These are phyloP conservation scores for Dothideomycetes sp. DNA, from an alignment of 2,329 filamentous ascomycete genomes.

Conservation along the genomic window DNA sequence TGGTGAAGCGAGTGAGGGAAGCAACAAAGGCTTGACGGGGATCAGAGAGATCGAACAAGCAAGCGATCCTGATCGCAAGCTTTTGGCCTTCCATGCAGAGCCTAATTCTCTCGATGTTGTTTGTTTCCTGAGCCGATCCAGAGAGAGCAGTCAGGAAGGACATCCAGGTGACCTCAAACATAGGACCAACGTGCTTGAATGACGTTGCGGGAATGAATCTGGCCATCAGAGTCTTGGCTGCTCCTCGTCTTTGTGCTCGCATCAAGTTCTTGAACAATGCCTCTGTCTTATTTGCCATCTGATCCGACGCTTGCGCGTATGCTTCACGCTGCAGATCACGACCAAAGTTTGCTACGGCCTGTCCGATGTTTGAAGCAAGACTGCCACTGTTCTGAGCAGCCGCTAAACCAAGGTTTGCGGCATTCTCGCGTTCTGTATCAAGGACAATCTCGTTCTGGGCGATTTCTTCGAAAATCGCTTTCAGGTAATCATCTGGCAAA, in stretches of 20 bases:
- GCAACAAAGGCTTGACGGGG: constrained; percentile 91
- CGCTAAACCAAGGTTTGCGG: constrained; percentile 67
- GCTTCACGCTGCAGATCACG: constrained; percentile 87
- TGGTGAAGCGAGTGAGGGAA: constrained; percentile 85
- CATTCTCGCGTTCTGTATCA: constrained; percentile 81
- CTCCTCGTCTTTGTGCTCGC: constrained; percentile 75
- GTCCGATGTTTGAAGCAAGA: constrained; percentile 73
- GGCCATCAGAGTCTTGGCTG: constrained; percentile 52
- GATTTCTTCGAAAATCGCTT: constrained; percentile 88
- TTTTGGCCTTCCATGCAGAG: constrained; percentile 93
- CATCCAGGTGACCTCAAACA: constrained; percentile 99
- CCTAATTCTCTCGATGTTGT: constrained; percentile 85
- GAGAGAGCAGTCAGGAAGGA: constrained; percentile 93
- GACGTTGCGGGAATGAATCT: constrained; percentile 88
- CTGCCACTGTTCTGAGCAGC: constrained; percentile 53
- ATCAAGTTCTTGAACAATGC: constrained; percentile 92
- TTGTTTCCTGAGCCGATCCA: constrained; percentile 83
- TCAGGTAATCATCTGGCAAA: constrained; percentile 84
- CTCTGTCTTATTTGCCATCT: constrained; percentile 72
- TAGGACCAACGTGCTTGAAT: constrained; percentile 88
- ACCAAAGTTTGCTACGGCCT: constrained; percentile 83
- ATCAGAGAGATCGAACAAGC: constrained; percentile 87
- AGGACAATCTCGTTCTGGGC: constrained; percentile 85
- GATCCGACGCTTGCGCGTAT: constrained; percentile 88
- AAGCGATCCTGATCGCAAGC: constrained; percentile 84